A percentile compares a stretch with the other conserved stretches of the same genome.
phyloP scores from a whole-genome alignment of 768 basidiomycete species.

The Cystobasidium tubakii region DNA sequence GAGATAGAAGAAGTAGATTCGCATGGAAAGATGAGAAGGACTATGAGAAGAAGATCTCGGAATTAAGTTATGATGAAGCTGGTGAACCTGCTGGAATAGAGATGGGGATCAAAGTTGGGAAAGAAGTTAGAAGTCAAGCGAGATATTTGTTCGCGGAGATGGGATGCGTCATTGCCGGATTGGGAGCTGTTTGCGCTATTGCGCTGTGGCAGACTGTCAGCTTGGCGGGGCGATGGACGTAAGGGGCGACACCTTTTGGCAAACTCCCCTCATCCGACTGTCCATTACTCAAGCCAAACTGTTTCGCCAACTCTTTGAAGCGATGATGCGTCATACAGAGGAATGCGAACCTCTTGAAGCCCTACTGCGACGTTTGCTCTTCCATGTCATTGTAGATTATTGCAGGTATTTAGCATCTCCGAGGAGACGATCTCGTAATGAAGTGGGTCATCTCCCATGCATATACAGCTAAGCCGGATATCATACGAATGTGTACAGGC shows the following conservation, averaged over 20 bases:
- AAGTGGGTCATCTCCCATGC: too few relatives aligned
- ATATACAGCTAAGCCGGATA: too few relatives aligned
- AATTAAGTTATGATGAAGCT: conserved; percentile 37
- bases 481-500: too few relatives aligned
- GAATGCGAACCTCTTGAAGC: too few relatives aligned
- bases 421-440: too few relatives aligned
- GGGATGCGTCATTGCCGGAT: conserved; percentile 37
- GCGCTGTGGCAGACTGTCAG: neutral
- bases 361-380: too few relatives aligned
- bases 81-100: conserved; percentile 44
- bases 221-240: neutral
- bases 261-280: too few relatives aligned
- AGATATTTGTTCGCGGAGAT: conserved; percentile 45
- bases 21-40: conserved; percentile 40
- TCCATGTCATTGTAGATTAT: too few relatives aligned
- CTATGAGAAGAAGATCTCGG: conserved; percentile 39
- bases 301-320: too few relatives aligned
- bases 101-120: conserved; percentile 43
- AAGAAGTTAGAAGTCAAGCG: conserved; percentile 41
- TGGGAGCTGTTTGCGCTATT: neutral
- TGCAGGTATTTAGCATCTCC: too few relatives aligned
- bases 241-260: neutral
- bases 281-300: too few relatives aligned
- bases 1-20: conserved; percentile 46
- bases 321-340: too few relatives aligned